Percentiles rank a stretch among this genome's conserved stretches.
These are phyloP conservation scores for Apiotrichum mycotoxinovorans DNA, from an alignment of 1,284 basidiomycete genomes.

Conservation along the genomic window DNA sequence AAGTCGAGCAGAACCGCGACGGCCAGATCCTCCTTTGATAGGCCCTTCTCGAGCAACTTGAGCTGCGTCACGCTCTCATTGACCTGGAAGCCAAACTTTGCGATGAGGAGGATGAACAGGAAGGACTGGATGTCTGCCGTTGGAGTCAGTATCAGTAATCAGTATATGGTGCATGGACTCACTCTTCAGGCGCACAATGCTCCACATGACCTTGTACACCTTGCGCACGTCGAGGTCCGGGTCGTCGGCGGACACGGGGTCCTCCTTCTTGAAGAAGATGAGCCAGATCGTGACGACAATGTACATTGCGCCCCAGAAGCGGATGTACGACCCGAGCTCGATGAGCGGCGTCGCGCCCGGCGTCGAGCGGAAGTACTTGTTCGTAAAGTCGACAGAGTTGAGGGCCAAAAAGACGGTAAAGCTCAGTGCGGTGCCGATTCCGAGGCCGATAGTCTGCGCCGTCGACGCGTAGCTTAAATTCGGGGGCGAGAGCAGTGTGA, in stretches of 20 bases:
- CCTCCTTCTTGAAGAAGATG: slow-evolving; percentile 84
- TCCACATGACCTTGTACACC: slow-evolving; percentile 93
- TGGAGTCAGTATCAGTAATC: background rate
- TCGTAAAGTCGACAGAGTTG: slow-evolving; percentile 84
- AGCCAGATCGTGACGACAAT: slow-evolving; percentile 83
- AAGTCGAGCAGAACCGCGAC: slow-evolving; percentile 95
- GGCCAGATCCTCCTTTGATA: slow-evolving; percentile 92
- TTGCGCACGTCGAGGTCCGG: slow-evolving; percentile 85
- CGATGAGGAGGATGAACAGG: slow-evolving; percentile 80
- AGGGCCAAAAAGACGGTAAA: slow-evolving; percentile 98
- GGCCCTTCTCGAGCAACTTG: slow-evolving; percentile 95
- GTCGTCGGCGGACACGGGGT: slow-evolving; percentile 65
- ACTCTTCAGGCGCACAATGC: slow-evolving; percentile 88
- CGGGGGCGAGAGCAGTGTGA: slow-evolving; percentile 91
- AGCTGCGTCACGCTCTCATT: slow-evolving; percentile 89
- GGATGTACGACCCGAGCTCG: slow-evolving; percentile 75
- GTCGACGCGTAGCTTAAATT: slow-evolving; percentile 96
- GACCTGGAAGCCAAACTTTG: slow-evolving; percentile 93
- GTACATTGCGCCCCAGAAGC: slow-evolving; percentile 80
- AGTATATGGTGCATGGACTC: slow-evolving; percentile 31
- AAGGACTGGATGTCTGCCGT: slow-evolving; percentile 92
- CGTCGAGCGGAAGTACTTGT: slow-evolving; percentile 64
- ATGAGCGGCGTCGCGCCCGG: slow-evolving; percentile 73
- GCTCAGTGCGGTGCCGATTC: slow-evolving; percentile 91
- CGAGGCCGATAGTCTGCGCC: slow-evolving; percentile 95